Evolutionary conservation across 2,329 filamentous ascomycete genomes (phyloP), one percentile per base, ranked within the genome.

Genomic region (Lithohypha guttulata): DNA sequence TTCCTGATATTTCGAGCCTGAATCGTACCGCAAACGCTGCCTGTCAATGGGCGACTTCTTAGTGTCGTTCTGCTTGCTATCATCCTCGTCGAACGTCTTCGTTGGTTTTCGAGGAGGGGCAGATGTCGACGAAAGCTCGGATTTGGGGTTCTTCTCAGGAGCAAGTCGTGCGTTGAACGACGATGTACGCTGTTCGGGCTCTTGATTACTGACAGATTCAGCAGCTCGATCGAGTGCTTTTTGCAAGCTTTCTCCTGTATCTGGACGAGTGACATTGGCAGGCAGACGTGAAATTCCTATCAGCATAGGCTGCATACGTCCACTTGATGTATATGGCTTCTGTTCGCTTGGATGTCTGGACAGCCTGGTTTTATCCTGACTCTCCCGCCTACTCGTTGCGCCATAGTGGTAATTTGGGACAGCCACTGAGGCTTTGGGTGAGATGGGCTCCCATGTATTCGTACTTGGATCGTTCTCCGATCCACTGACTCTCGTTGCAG

Each of bases 51-150:
- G 41, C 4, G 47, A 39, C 14, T 31, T 21, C 15, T 20, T 25
- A 28, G 44, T 26, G 19, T 51, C 47, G 20, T 50, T 50, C 18
- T 46, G 35, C 34, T 46, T 43, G 6, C 47, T 46, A 15, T 50
- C 38, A 32, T 51, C 48, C 34, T 51, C 49, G 38, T 51, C 50
- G 39, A 47, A 49, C 17, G 34, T 34, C 11, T 33, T 25, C 6
- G n/a, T 28, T 4, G 40, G 34, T 19, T 17, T 25, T 10, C 34
- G 31, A 17, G 33, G 33, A 3, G 45, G 32, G 13, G 26, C 47
- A 17, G 45, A 41, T 25, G 48, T 34, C 13, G 46, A 41, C 28
- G 50, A 50, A 13, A 51, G 50, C 39, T 51, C 49, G 21, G 50
- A 26, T 28, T 47, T 49, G 7, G 44, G 43, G 31, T 46, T 43